phyloP scores from a whole-genome alignment of 352 stramenopile species.

The Globisporangium abappressorium region DNA sequence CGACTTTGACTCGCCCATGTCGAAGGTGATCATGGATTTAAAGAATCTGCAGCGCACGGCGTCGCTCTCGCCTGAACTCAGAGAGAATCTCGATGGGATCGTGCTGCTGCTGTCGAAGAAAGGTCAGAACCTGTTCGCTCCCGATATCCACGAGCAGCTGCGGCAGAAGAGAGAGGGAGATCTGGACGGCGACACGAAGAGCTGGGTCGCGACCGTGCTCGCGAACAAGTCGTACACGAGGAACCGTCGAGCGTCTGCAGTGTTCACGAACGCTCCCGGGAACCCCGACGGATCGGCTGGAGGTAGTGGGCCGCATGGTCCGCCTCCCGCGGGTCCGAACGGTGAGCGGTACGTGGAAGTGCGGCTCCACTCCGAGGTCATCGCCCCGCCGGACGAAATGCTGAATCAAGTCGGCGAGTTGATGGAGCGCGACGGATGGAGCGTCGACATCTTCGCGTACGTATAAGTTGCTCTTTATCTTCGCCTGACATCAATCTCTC shows the following conservation, averaged over 20 bases:
- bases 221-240: constrained; percentile 79
- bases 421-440: constrained; percentile 77
- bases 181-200: constrained; percentile 76
- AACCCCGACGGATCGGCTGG: constrained; percentile 9
- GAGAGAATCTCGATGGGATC: constrained; percentile 74
- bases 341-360: constrained; percentile 39
- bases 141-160: constrained; percentile 80
- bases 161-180: constrained; percentile 68
- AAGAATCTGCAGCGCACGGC: constrained; percentile 67
- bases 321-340: constrained; percentile 12
- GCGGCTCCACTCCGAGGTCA: constrained; percentile 60
- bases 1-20: constrained; percentile 80
- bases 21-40: constrained; percentile 73
- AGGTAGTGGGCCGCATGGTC: constrained; percentile 10
- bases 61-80: constrained; percentile 56
- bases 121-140: constrained; percentile 75
- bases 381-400: constrained; percentile 49
- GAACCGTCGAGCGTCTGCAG: constrained; percentile 51
- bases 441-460: constrained; percentile 68
- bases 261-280: constrained; percentile 30
- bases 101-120: constrained; percentile 76
- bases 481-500: too few relatives aligned
- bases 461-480: constrained; percentile 8
- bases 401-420: constrained; percentile 63
- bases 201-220: constrained; percentile 70